A percentile compares a stretch with the other conserved stretches of the same genome.
Evolutionary conservation across 1,284 basidiomycete species (phyloP).

Genomic region (Fomitopsis palustris): DNA sequence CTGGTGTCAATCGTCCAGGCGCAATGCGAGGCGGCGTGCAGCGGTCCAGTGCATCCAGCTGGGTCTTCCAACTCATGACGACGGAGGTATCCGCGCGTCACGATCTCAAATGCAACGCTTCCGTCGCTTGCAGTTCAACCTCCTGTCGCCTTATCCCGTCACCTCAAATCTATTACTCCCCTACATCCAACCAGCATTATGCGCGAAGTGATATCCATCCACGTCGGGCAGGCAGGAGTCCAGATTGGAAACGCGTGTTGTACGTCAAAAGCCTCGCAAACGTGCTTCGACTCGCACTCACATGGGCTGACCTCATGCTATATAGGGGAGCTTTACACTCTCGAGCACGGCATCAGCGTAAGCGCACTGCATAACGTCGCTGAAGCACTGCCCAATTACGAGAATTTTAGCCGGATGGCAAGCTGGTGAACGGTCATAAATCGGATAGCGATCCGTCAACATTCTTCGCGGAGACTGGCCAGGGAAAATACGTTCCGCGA

Average conservation of each 20-base stretch:
- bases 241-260: constrained; percentile 97
- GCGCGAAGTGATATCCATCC: constrained; percentile 93
- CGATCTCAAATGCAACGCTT: too few relatives aligned
- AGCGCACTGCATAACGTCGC: constrained; percentile 32
- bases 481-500: constrained; percentile 97
- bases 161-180: too few relatives aligned
- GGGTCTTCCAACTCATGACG: too few relatives aligned
- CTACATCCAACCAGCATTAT: too few relatives aligned
- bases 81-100: too few relatives aligned
- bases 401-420: constrained; percentile 52
- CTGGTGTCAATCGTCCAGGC: too few relatives aligned
- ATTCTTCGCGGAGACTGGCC: constrained; percentile 91
- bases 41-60: too few relatives aligned
- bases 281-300: background rate
- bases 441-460: constrained; percentile 95
- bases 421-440: constrained; percentile 49
- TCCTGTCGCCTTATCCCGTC: too few relatives aligned
- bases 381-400: background rate
- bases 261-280: constrained; percentile 39
- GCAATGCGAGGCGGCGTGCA: too few relatives aligned
- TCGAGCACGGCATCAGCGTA: constrained; percentile 96
- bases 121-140: too few relatives aligned
- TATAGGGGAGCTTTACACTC: constrained; percentile 81
- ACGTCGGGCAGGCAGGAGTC: constrained; percentile 94
- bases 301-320: constrained; percentile 1